Percentiles rank a stretch among this genome's conserved stretches.
These are phyloP conservation scores for Rachicladosporium sp. DNA, from an alignment of 2,329 filamentous ascomycete genomes.

Conservation along the genomic window DNA sequence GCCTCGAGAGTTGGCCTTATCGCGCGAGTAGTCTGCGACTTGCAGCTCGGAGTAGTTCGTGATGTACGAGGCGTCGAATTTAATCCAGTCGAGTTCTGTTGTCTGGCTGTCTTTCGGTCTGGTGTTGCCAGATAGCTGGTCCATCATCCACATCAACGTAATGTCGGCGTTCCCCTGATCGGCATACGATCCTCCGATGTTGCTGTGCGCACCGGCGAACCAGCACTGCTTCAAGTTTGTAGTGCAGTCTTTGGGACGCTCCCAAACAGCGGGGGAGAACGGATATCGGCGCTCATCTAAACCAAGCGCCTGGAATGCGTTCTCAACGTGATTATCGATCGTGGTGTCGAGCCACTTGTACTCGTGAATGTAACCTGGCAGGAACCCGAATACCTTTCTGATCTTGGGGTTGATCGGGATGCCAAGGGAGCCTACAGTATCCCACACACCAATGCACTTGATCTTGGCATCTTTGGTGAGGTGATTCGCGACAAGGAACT, in stretches of 20 bases:
- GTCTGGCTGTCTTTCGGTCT: slow-evolving; percentile 12
- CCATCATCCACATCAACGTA: slow-evolving; percentile 32
- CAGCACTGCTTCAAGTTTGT: slow-evolving; percentile 39
- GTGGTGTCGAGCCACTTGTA: slow-evolving; percentile 25
- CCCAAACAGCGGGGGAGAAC: slow-evolving; percentile 42
- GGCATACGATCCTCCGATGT: slow-evolving; percentile 36
- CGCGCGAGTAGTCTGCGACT: slow-evolving; percentile 12
- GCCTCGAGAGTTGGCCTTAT: slow-evolving; percentile 8
- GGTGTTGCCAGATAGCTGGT: slow-evolving; percentile 22
- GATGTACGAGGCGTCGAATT: slow-evolving; percentile 24
- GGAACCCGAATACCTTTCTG: slow-evolving; percentile 14
- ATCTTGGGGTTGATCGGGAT: slow-evolving; percentile 24
- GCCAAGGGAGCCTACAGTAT: slow-evolving; percentile 33
- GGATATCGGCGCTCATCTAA: slow-evolving; percentile 41
- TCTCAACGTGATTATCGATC: slow-evolving; percentile 29
- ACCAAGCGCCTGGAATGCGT: slow-evolving; percentile 45
- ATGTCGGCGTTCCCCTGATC: slow-evolving; percentile 25
- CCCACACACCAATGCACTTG: slow-evolving; percentile 35
- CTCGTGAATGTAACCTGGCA: slow-evolving; percentile 16
- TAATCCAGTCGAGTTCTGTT: slow-evolving; percentile 21
- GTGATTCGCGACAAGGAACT: slow-evolving; percentile 13
- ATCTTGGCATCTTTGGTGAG: slow-evolving; percentile 9
- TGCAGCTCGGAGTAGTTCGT: slow-evolving; percentile 17
- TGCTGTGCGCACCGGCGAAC: slow-evolving; percentile 43
- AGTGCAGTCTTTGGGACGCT: slow-evolving; percentile 13